These are phyloP conservation scores for Sporobolomyces phaffii DNA, from an alignment of 768 basidiomycete genomes.

Conservation along the genomic window DNA sequence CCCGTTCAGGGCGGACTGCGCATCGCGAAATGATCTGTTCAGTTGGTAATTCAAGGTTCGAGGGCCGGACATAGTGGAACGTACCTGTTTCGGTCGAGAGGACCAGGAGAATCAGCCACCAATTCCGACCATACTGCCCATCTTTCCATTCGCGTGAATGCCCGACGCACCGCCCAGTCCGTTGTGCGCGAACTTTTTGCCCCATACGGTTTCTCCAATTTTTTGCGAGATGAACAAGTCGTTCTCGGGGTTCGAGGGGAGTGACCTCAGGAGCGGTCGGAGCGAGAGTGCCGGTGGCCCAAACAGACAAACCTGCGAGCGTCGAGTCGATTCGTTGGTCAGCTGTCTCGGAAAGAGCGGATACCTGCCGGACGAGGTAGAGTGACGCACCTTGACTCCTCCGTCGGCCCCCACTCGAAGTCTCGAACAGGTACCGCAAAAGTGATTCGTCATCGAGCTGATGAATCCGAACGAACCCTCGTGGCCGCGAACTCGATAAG, in stretches of 20 bases:
- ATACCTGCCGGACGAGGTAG: not conserved
- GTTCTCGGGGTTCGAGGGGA: conserved; percentile 41
- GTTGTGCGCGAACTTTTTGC: conserved; percentile 42
- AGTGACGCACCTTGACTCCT: conserved; percentile 64
- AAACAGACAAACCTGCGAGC: conserved; percentile 70
- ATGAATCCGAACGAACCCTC: conserved; percentile 75
- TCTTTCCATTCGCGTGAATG: conserved; percentile 48
- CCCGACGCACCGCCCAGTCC: conserved; percentile 40
- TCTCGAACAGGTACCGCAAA: conserved; percentile 77
- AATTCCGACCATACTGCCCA: conserved; percentile 86
- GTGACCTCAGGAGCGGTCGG: conserved; percentile 61
- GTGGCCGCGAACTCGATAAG: conserved; percentile 67
- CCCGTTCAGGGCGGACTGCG: too few species aligned
- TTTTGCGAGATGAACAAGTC: conserved; percentile 53
- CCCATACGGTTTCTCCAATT: conserved; percentile 16
- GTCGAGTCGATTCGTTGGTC: not conserved
- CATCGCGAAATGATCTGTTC: too few species aligned
- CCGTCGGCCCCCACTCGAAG: conserved; percentile 83
- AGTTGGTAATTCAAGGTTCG: too few species aligned
- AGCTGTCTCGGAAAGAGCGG: not conserved
- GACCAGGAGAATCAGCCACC: conserved; percentile 62
- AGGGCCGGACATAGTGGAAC: not conserved
- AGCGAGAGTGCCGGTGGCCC: conserved; percentile 77
- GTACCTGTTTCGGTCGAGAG: not conserved
- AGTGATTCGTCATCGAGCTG: conserved; percentile 86